These are phyloP conservation scores for Kwoniella heveanensis DNA, from an alignment of 768 basidiomycete species.

Conservation along the genomic window DNA sequence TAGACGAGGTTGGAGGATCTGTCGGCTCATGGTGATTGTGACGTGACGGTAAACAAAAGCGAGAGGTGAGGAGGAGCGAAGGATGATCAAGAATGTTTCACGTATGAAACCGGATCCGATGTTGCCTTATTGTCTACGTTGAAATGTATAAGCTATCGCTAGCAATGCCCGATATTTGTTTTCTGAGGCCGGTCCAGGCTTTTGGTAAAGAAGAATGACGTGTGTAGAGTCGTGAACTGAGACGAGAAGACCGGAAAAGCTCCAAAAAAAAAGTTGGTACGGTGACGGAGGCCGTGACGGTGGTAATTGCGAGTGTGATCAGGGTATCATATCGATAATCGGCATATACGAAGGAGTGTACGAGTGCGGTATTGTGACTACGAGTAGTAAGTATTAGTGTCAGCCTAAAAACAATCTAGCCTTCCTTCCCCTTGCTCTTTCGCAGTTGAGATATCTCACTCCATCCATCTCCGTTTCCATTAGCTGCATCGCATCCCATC, in stretches of 20 bases:
- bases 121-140: neutral
- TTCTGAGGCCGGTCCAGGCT: neutral
- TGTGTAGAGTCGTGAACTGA: neutral
- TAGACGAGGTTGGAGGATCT: neutral
- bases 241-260: neutral
- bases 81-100: too few relatives aligned
- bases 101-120: too few relatives aligned
- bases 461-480: neutral
- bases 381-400: too few relatives aligned
- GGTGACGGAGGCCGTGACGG: neutral
- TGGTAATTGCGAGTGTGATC: neutral
- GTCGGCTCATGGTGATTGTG: neutral
- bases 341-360: too few relatives aligned
- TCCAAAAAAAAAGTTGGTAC: neutral
- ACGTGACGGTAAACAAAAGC: neutral
- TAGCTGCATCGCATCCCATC: too few relatives aligned
- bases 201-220: neutral
- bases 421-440: neutral
- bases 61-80: too few relatives aligned
- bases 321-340: neutral
- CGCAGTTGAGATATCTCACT: neutral
- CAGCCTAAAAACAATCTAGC: neutral
- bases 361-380: slow-evolving; percentile 1
- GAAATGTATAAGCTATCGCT: neutral
- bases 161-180: too few relatives aligned